Conservation (phyloP, 75 land plant genomes). For the Selaginella tamariscina region DNA sequence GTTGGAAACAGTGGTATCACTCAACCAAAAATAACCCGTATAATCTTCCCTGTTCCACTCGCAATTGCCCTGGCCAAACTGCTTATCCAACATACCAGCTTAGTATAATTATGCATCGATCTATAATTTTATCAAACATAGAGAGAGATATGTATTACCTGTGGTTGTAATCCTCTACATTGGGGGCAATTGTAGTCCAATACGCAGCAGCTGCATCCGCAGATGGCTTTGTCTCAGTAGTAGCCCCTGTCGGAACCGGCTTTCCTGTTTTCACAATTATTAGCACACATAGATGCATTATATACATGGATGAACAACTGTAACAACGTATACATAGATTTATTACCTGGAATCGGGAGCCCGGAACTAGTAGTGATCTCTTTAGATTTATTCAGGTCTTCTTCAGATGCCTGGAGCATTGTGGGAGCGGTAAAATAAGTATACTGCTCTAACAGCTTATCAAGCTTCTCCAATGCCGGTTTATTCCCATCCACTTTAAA, state of each 20-base stretch:
- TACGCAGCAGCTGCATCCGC: conserved; percentile 19
- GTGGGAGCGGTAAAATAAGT: conserved; percentile 44
- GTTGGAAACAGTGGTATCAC: conserved; percentile 33
- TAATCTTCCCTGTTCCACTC: conserved; percentile 46
- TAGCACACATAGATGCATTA: neutral
- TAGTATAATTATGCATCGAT: too few relatives aligned
- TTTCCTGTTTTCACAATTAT: neutral
- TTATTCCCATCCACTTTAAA: conserved; percentile 6
- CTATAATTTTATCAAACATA: too few relatives aligned
- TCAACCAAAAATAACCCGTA: conserved; percentile 51
- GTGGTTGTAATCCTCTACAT: conserved; percentile 56
- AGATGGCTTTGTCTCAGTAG: neutral
- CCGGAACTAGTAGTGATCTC: too few relatives aligned
- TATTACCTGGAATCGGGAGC: too few relatives aligned
- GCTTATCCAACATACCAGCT: too few relatives aligned
- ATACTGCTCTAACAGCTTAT: conserved; percentile 35
- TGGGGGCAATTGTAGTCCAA: conserved; percentile 68
- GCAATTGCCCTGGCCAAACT: conserved; percentile 64
- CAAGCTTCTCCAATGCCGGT: neutral
- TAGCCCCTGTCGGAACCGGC: neutral
- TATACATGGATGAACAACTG: too few relatives aligned
- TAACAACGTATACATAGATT: too few relatives aligned
- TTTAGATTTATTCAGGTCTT: neutral
- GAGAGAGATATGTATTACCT: too few relatives aligned
- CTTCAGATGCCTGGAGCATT: conserved; percentile 21